A percentile compares a stretch with the other conserved stretches of the same genome.
phyloP scores from a whole-genome alignment of 2,329 filamentous ascomycete species.

The Colletotrichum sp. region DNA sequence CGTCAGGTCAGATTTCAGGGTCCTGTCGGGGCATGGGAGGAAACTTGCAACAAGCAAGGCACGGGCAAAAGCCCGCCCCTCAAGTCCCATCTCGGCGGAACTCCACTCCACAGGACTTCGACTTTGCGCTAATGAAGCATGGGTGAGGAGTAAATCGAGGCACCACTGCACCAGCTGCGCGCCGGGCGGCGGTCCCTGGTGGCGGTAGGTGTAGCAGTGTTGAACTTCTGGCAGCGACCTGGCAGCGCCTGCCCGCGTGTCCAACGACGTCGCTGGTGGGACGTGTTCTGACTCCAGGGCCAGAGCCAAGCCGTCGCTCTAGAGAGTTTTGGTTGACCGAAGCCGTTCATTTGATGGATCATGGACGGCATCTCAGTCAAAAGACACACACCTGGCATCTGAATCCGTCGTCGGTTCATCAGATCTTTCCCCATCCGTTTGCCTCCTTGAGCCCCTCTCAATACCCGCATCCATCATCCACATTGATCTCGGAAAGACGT shows the following conservation, averaged over 20 bases:
- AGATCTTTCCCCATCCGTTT: conserved; percentile 17
- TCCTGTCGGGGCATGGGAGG: conserved; percentile 14
- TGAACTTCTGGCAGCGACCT: not conserved
- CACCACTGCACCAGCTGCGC: conserved; percentile 4
- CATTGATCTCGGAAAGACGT: not conserved
- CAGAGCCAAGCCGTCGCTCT: not conserved
- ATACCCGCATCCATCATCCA: not conserved
- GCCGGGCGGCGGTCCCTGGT: conserved; percentile 2
- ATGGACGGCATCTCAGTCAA: not conserved
- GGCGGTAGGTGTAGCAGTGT: not conserved
- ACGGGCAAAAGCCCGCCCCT: conserved; percentile 12
- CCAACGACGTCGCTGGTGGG: conserved; percentile 15
- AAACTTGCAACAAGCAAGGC: conserved; percentile 17
- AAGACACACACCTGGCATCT: not conserved
- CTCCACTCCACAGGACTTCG: conserved; percentile 5
- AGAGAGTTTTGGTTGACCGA: not conserved
- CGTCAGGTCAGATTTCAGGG: conserved; percentile 16
- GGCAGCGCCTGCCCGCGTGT: conserved; percentile 12
- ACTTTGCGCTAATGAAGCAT: conserved; percentile 1
- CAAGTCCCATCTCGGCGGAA: conserved; percentile 16
- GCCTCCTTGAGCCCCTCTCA: not conserved
- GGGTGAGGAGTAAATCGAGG: conserved; percentile 8
- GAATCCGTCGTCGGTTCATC: conserved; percentile 7
- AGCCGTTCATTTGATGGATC: not conserved
- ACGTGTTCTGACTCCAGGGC: not conserved